A percentile compares a stretch with the other conserved stretches of the same genome.
These are phyloP conservation scores for Chlorella sorokiniana DNA, from an alignment of 139 green algal genomes.

Conservation along the genomic window DNA sequence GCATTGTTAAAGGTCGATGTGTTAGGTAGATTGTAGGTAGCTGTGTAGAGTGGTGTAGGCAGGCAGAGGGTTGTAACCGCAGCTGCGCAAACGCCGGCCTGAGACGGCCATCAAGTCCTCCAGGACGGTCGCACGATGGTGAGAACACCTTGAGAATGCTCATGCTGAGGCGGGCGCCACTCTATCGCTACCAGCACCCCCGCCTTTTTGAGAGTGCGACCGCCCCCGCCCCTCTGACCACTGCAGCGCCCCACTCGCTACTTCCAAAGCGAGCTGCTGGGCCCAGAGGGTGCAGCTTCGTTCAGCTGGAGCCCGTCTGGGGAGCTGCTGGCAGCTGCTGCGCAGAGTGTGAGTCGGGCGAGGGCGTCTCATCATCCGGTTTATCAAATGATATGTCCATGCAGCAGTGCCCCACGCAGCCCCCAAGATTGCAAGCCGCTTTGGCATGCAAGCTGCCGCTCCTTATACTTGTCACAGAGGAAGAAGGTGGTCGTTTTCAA, in stretches of 20 bases:
- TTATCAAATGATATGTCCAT: background rate
- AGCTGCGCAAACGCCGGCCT: too few species aligned
- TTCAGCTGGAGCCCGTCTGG: slow-evolving; percentile 1
- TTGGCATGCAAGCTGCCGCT: too few species aligned
- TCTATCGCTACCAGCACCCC: background rate
- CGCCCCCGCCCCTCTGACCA: too few species aligned
- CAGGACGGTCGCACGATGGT: too few species aligned
- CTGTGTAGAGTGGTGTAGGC: background rate
- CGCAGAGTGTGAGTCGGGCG: background rate
- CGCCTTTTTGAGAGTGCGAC: too few species aligned
- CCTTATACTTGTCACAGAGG: background rate
- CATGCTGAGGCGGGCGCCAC: background rate
- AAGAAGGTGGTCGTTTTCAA: slow-evolving; percentile 25
- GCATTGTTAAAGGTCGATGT: background rate
- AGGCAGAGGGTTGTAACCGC: too few species aligned
- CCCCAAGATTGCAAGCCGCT: too few species aligned
- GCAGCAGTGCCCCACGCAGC: background rate
- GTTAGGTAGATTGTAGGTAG: background rate
- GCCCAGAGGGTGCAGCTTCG: background rate
- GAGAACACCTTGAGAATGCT: too few species aligned
- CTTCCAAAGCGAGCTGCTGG: slow-evolving; percentile 19
- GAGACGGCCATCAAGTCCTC: background rate
- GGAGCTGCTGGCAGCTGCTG: slow-evolving; percentile 11
- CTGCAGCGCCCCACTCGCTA: slow-evolving; percentile 1
- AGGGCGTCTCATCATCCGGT: background rate